Conservation (phyloP, 345 rosid species). For the Cochlearia excelsa region DNA sequence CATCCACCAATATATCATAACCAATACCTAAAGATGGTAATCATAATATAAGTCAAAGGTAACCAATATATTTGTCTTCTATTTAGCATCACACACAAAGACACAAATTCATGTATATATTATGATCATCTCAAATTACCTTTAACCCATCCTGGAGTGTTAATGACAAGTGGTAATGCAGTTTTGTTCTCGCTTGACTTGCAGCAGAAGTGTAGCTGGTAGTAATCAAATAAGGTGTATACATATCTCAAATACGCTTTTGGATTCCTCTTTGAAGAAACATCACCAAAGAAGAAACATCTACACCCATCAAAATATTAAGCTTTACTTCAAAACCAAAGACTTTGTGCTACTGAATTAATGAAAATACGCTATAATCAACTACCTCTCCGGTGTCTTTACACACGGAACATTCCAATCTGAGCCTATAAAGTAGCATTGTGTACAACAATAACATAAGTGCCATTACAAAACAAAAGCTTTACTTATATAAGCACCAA, state of each 20-base stretch:
- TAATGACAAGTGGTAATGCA: slow-evolving; percentile 75
- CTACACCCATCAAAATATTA: slow-evolving; percentile 35
- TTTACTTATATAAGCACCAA: neutral
- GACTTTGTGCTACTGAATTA: neutral
- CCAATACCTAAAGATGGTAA: slow-evolving; percentile 62
- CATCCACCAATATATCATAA: slow-evolving; percentile 73
- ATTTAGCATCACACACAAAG: slow-evolving; percentile 7
- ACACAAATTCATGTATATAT: slow-evolving; percentile 6
- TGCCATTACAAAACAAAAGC: no score
- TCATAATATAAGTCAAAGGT: slow-evolving; percentile 1
- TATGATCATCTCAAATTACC: slow-evolving; percentile 38
- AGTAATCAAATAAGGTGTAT: slow-evolving; percentile 58
- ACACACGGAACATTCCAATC: slow-evolving; percentile 82
- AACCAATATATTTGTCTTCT: neutral
- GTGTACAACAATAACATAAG: slow-evolving; percentile 11
- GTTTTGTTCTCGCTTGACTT: slow-evolving; percentile 39
- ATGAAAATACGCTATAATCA: neutral
- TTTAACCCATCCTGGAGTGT: slow-evolving; percentile 98
- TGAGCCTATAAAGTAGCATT: slow-evolving; percentile 35
- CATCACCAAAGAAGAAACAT: slow-evolving; percentile 84
- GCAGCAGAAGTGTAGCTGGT: slow-evolving; percentile 47
- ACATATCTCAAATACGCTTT: slow-evolving; percentile 61
- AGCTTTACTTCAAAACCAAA: neutral
- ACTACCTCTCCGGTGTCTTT: slow-evolving; percentile 90
- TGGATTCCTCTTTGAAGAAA: slow-evolving; percentile 87